A percentile compares a stretch with the other conserved stretches of the same genome.
phyloP scores from a whole-genome alignment of 305 asterid genomes.

The Fraxinus dipetala region DNA sequence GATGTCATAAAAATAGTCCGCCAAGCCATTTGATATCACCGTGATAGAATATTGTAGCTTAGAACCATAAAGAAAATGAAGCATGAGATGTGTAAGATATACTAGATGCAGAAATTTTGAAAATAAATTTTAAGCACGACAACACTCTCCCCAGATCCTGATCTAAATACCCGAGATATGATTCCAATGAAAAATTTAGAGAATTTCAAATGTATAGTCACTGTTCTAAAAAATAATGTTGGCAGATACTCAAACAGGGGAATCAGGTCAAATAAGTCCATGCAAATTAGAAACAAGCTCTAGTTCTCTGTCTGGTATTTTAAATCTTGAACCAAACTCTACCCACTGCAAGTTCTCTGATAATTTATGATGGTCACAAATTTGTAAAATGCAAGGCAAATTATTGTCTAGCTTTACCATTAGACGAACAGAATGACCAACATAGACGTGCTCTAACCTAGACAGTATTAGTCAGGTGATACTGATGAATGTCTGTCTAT shows the following conservation, averaged over 20 bases:
- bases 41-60: background rate
- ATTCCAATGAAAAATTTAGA: background rate
- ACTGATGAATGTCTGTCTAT: background rate
- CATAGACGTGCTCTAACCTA: background rate
- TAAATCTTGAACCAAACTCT: background rate
- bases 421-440: background rate
- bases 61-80: background rate
- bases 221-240: background rate
- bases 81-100: background rate
- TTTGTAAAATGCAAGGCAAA: background rate
- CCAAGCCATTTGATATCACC: background rate
- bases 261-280: background rate
- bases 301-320: background rate
- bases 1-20: background rate
- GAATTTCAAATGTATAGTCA: background rate
- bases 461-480: background rate
- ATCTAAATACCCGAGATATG: background rate
- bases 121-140: background rate
- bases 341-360: background rate
- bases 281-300: background rate
- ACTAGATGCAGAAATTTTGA: background rate
- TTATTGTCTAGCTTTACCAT: background rate
- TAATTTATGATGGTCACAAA: background rate
- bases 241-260: background rate
- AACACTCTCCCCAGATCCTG: background rate